Evolutionary conservation across 805 yeast species (phyloP).

Genomic region (Yamadazyma ubonensis): DNA sequence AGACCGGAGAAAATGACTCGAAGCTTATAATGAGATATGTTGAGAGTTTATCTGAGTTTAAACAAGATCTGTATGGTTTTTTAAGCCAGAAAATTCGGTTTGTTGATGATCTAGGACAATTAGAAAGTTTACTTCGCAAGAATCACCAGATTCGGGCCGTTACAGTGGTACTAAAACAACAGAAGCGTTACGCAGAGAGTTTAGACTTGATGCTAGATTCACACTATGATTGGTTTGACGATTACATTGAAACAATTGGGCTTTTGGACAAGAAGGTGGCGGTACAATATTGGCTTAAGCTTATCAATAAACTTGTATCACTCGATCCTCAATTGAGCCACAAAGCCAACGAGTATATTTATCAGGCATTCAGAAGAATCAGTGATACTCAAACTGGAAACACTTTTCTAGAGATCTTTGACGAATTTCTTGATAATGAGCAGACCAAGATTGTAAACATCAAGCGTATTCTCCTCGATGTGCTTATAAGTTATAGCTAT

Average conservation of each 20-base stretch:
- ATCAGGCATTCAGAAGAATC: conserved; percentile 31
- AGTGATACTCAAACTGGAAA: conserved; percentile 24
- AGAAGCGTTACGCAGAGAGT: conserved; percentile 28
- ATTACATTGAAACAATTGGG: too few relatives aligned
- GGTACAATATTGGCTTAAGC: conserved; percentile 30
- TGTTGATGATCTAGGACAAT: too few relatives aligned
- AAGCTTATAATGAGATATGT: conserved; percentile 8
- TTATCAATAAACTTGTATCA: conserved; percentile 25
- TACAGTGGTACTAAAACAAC: too few relatives aligned
- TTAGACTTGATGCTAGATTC: conserved; percentile 23
- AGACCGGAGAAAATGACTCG: conserved; percentile 17
- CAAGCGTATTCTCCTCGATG: conserved; percentile 57
- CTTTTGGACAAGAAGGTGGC: too few relatives aligned
- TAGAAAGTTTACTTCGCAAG: conserved; percentile 19
- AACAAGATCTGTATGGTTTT: conserved; percentile 14
- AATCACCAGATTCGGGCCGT: conserved; percentile 24
- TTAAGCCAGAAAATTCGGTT: conserved; percentile 9
- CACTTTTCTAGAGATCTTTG: conserved; percentile 54
- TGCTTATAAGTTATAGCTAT: conserved; percentile 61
- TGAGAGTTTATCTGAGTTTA: conserved; percentile 2
- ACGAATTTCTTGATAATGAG: conserved; percentile 49
- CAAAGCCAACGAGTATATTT: conserved; percentile 32
- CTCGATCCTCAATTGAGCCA: conserved; percentile 14
- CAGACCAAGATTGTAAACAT: conserved; percentile 58
- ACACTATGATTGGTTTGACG: too few relatives aligned